Percentiles rank a stretch among this genome's conserved stretches.
Evolutionary conservation across 352 stramenopile species (phyloP).

Genomic region (Globisporangium megalacanthum): DNA sequence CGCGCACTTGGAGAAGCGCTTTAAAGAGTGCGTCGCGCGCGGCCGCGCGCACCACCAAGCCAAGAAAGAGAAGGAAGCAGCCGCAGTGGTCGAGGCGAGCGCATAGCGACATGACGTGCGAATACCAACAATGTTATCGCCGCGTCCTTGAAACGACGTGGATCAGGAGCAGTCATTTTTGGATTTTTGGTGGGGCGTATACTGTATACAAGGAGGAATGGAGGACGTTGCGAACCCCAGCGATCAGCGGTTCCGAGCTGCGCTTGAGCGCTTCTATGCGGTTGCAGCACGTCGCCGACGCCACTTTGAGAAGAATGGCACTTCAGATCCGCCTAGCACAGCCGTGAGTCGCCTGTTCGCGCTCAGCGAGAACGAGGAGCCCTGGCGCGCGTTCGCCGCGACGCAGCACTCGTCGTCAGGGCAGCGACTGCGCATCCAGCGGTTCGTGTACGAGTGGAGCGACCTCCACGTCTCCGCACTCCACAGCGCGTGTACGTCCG

Average conservation of each 20-base stretch:
- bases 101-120: slow-evolving; percentile 7
- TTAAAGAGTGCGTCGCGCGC: slow-evolving; percentile 73
- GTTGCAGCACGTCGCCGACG: slow-evolving; percentile 1
- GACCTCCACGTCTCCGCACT: slow-evolving; percentile 24
- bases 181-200: no score
- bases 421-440: slow-evolving; percentile 16
- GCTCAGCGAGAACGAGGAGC: slow-evolving; percentile 20
- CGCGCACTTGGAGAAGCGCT: slow-evolving; percentile 72
- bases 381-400: slow-evolving; percentile 35
- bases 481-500: slow-evolving; percentile 25
- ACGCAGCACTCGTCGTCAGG: slow-evolving; percentile 5
- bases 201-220: neutral
- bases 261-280: neutral
- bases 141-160: no score
- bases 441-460: slow-evolving; percentile 29
- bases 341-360: slow-evolving; percentile 17
- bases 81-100: neutral
- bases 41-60: slow-evolving; percentile 53
- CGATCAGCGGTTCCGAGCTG: neutral
- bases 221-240: neutral
- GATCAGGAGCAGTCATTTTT: no score
- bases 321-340: neutral
- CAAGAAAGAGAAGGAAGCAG: slow-evolving; percentile 29
- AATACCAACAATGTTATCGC: neutral
- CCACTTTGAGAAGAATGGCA: slow-evolving; percentile 3